A percentile compares a stretch with the other conserved stretches of the same genome.
These are phyloP conservation scores for Lasiodiplodia theobromae DNA, from an alignment of 2,329 filamentous ascomycete species.

Conservation along the genomic window DNA sequence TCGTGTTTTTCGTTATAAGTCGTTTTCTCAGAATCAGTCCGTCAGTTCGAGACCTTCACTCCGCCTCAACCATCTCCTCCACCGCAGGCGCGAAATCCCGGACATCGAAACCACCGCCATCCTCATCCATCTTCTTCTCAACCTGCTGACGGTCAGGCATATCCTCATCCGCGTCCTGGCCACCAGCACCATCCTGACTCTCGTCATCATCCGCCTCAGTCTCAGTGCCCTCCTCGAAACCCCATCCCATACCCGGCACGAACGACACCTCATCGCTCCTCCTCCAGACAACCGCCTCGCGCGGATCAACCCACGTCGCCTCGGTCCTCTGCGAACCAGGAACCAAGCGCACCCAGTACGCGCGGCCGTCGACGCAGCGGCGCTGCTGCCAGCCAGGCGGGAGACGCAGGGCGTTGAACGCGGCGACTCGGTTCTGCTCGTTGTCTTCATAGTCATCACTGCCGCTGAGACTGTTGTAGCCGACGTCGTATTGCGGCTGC, in stretches of 20 bases:
- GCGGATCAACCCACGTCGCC: conserved; percentile 11
- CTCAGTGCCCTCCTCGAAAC: neutral
- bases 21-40: neutral
- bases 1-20: neutral
- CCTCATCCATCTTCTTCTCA: neutral
- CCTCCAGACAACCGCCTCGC: neutral
- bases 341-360: conserved; percentile 1
- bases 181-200: neutral
- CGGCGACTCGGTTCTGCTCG: neutral
- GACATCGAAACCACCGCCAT: neutral
- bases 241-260: neutral
- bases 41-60: neutral
- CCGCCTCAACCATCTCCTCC: neutral
- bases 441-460: too few relatives aligned
- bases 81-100: neutral
- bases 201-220: neutral
- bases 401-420: conserved; percentile 5
- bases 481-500: neutral
- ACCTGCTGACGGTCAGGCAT: neutral
- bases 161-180: too few relatives aligned
- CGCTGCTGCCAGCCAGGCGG: conserved; percentile 11
- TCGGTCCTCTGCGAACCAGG: neutral
- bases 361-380: conserved; percentile 4
- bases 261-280: neutral
- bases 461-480: neutral